Evolutionary conservation across 73 alveolate genomes (phyloP), one percentile per base, ranked within the genome.

Genomic region (Diophrys appendiculata): DNA sequence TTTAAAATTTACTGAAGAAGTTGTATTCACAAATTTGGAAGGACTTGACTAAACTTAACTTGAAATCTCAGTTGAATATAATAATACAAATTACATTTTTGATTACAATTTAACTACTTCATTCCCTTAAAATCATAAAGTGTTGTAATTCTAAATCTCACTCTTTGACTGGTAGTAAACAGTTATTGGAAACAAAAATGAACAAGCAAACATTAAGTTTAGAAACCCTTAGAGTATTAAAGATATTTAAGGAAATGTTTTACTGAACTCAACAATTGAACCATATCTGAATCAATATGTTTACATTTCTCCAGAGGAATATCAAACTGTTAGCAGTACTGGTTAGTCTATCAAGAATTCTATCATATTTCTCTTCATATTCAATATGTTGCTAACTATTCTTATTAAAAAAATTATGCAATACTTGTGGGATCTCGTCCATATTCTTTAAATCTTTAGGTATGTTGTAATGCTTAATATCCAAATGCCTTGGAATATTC

Each of bases 341-440:
- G 83, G 83, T 11, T 1, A 55, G 14, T 52, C 83, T 8, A 23
- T 34, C 2, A 74, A 74, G 30, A 33, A 53, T 69, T 26, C 83
- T 2, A 52, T 74, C 54, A 1, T 74, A 3, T 34, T 69, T 1
- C 55, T 54, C 1, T 25, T 74, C 32, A 54, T 67, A 25, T 53
- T 74, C 83, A 35, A 74, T 24, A 27, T 74, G 2, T 67, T 29
- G 2, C 67, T 74, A 22, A 74, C 29, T 33, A 2, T 74, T 14
- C 29, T 74, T 2, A 53, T 74, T 25, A 34, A 74, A 25, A 1
- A 28, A 18, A 26, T 74, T 24, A 34, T 74, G 72, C 52, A 74
- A 34, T 74, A 74, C 43, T 27, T 81, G 74, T 81, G 89, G 89
- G 81, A 73, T 14, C 32, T 81, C 5, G 68, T 81, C 33, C 89